A percentile compares a stretch with the other conserved stretches of the same genome.
phyloP scores from a whole-genome alignment of 176 grass and related monocot genomes.

The Ampelocalamus luodianensis region DNA sequence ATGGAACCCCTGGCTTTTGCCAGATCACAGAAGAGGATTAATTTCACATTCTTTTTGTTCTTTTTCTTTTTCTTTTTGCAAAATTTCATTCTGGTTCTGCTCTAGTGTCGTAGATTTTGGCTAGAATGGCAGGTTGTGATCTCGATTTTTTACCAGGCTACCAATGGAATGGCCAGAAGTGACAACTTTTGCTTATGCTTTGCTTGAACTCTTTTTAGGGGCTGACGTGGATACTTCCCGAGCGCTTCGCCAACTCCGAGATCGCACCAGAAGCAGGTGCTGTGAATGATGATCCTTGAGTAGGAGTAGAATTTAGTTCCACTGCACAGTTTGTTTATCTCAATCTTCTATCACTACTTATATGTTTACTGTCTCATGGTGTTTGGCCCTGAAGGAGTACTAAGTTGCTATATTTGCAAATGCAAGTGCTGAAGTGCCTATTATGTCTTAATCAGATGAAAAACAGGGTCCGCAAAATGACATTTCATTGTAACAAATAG shows the following conservation, averaged over 20 bases:
- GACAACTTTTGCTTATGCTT: conserved; percentile 12
- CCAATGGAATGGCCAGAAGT: conserved; percentile 8
- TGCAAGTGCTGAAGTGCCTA: not conserved
- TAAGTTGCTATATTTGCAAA: not conserved
- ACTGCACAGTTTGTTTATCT: not conserved
- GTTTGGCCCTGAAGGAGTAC: not conserved
- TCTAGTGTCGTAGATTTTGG: not conserved
- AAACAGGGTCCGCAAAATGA: not conserved
- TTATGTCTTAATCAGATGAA: conserved; percentile 11
- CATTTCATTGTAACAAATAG: not conserved
- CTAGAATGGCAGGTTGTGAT: not conserved
- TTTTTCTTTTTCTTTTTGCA: not conserved
- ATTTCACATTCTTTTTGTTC: not conserved
- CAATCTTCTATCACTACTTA: not conserved
- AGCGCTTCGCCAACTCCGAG: conserved; percentile 93
- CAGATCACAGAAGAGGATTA: not conserved
- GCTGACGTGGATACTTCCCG: conserved; percentile 88
- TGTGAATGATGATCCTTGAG: conserved; percentile 25
- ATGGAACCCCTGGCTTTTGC: not conserved
- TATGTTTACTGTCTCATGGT: conserved; percentile 5
- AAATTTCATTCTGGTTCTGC: not conserved
- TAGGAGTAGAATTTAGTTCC: conserved; percentile 22
- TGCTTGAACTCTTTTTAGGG: conserved; percentile 52
- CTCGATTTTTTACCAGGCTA: not conserved
- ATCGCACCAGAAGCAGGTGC: conserved; percentile 94